phyloP scores from a whole-genome alignment of 768 basidiomycete species.

The Pleurotus tuoliensis region DNA sequence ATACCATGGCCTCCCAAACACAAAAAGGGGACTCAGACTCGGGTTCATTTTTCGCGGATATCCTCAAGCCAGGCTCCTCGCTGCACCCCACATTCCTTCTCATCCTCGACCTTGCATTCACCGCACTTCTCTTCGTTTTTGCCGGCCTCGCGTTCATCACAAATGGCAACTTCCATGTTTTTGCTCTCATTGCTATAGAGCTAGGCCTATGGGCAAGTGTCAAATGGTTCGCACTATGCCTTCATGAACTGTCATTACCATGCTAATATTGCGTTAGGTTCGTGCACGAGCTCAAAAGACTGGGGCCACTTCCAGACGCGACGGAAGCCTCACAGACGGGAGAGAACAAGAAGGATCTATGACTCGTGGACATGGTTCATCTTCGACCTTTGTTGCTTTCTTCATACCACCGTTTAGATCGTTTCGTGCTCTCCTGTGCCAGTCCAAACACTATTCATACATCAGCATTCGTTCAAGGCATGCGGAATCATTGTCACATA shows the following conservation, averaged over 20 bases:
- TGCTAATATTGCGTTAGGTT: constrained; percentile 42
- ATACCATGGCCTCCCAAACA: too few relatives aligned
- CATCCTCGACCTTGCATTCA: constrained; percentile 59
- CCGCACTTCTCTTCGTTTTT: constrained; percentile 55
- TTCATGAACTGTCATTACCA: constrained; percentile 10
- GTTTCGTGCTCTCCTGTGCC: constrained; percentile 78
- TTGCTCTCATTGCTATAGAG: constrained; percentile 63
- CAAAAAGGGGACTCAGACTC: neutral
- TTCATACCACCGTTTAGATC: constrained; percentile 84
- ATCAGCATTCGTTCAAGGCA: constrained; percentile 7
- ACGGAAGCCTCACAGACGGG: constrained; percentile 11
- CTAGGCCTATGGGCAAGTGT: constrained; percentile 72
- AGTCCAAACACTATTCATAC: constrained; percentile 66
- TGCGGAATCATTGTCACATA: constrained; percentile 35
- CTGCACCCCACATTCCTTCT: constrained; percentile 67
- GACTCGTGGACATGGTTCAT: constrained; percentile 24
- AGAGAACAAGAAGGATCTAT: constrained; percentile 28
- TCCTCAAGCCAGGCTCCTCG: constrained; percentile 75
- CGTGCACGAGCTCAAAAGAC: constrained; percentile 54
- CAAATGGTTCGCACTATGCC: constrained; percentile 57
- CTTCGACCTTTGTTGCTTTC: constrained; percentile 53
- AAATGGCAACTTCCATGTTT: constrained; percentile 61
- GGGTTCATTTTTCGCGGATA: constrained; percentile 44
- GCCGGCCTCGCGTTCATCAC: constrained; percentile 57
- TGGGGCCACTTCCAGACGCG: constrained; percentile 16